phyloP scores from a whole-genome alignment of 106 monocot genomes.

The Gastrodia elata region DNA sequence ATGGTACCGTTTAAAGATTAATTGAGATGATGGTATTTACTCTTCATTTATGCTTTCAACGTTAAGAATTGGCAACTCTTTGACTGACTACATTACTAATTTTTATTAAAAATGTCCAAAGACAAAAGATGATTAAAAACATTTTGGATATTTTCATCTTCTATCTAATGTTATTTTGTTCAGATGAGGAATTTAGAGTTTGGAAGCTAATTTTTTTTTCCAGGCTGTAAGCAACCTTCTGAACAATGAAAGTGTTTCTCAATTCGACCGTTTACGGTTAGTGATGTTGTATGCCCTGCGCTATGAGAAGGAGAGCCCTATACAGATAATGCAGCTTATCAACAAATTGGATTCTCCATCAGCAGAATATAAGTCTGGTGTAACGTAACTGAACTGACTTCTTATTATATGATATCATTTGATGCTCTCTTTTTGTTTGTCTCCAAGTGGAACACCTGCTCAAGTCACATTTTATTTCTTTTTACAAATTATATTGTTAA shows the following conservation, averaged over 20 bases:
- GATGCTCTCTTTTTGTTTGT: background rate
- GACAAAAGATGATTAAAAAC: too few relatives aligned
- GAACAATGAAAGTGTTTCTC: slow-evolving; percentile 85
- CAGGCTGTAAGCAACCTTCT: slow-evolving; percentile 89
- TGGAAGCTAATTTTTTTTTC: slow-evolving; percentile 8
- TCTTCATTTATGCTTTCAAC: too few relatives aligned
- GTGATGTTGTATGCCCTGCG: slow-evolving; percentile 97
- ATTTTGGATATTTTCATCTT: too few relatives aligned
- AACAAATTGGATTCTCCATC: slow-evolving; percentile 93
- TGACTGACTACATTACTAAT: too few relatives aligned
- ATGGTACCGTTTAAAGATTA: too few relatives aligned
- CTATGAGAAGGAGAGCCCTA: slow-evolving; percentile 98
- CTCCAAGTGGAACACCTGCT: background rate
- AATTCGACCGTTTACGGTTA: slow-evolving; percentile 70
- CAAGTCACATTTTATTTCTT: background rate
- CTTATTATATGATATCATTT: background rate
- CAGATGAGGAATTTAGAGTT: too few relatives aligned
- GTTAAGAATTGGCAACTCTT: too few relatives aligned
- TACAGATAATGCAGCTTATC: slow-evolving; percentile 97
- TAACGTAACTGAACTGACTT: slow-evolving; percentile 59
- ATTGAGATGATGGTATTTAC: too few relatives aligned
- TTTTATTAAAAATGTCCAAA: too few relatives aligned
- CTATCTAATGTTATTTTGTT: too few relatives aligned
- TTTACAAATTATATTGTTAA: too few relatives aligned
- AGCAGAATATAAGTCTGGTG: slow-evolving; percentile 96